A percentile compares a stretch with the other conserved stretches of the same genome.
Evolutionary conservation across 1,284 basidiomycete species (phyloP).

Genomic region (Coniferiporia sulphurascens): DNA sequence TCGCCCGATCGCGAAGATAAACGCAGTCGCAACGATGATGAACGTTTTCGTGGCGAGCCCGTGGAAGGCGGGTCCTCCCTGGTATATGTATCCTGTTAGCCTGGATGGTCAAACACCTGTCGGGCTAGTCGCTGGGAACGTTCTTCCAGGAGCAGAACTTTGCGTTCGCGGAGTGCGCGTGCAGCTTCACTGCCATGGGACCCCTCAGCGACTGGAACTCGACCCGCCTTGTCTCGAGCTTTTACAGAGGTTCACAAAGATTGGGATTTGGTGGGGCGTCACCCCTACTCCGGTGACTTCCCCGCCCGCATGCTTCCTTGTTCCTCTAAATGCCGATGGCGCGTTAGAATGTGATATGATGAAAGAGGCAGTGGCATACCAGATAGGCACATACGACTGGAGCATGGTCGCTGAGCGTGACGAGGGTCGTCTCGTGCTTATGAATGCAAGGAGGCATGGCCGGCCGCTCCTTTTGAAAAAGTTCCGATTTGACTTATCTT

Average conservation of each 20-base stretch:
- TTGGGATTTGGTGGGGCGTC: constrained; percentile 58
- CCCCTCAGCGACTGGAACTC: constrained; percentile 18
- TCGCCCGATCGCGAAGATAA: constrained; percentile 36
- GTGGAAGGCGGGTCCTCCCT: constrained; percentile 50
- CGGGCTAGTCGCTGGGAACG: constrained; percentile 59
- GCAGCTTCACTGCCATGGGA: constrained; percentile 24
- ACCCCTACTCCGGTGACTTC: constrained; percentile 48
- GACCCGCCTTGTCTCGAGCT: constrained; percentile 37
- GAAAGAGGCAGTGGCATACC: constrained; percentile 40
- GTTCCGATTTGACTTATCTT: constrained; percentile 52
- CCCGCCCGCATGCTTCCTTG: constrained; percentile 54
- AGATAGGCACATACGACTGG: constrained; percentile 53
- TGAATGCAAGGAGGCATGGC: constrained; percentile 50
- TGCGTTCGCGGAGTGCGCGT: constrained; percentile 33
- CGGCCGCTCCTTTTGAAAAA: constrained; percentile 50
- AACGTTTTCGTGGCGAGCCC: constrained; percentile 54
- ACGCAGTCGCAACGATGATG: constrained; percentile 47
- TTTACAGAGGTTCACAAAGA: constrained; percentile 59
- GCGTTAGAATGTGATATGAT: constrained; percentile 57
- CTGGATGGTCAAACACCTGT: constrained; percentile 45
- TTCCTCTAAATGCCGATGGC: constrained; percentile 45
- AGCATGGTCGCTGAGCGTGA: constrained; percentile 40
- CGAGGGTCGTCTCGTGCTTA: constrained; percentile 44
- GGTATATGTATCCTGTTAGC: constrained; percentile 58
- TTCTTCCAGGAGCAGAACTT: constrained; percentile 44